Conservation (phyloP, 148 eudicot species). For the Hydrangea macrophylla region DNA sequence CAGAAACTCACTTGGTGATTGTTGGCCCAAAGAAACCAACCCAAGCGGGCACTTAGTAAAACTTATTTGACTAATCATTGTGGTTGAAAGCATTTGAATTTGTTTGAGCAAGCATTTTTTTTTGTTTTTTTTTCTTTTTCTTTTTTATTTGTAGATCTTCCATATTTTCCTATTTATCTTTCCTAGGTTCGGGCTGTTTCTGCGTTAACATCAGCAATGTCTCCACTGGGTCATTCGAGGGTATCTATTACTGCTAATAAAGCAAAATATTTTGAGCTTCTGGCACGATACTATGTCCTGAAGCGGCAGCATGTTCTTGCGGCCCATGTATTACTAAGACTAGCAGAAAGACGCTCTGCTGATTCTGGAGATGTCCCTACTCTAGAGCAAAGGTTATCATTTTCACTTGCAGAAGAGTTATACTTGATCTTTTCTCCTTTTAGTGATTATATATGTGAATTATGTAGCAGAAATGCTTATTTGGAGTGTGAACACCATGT, state of each 20-base stretch:
- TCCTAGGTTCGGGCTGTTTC: conserved; percentile 49
- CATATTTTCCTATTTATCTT: not conserved
- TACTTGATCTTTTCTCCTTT: not conserved
- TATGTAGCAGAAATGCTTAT: not conserved
- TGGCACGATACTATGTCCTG: conserved; percentile 86
- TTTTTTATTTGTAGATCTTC: conserved; percentile 8
- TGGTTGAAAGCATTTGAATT: not conserved
- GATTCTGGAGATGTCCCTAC: conserved; percentile 62
- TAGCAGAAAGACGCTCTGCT: conserved; percentile 78
- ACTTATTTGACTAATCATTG: too few species aligned
- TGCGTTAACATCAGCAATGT: conserved; percentile 30
- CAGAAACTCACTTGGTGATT: too few species aligned
- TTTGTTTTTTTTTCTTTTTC: not conserved
- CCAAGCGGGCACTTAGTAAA: too few species aligned
- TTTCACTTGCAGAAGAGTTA: conserved; percentile 3
- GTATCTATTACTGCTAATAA: conserved; percentile 43
- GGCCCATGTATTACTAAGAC: conserved; percentile 75
- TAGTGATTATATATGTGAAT: not conserved
- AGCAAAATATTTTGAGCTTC: conserved; percentile 80
- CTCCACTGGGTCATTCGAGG: conserved; percentile 44
- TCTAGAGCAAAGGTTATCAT: conserved; percentile 76
- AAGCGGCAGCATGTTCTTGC: conserved; percentile 97
- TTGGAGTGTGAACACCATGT: conserved; percentile 3
- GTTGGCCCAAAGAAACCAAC: too few species aligned
- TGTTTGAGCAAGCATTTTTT: not conserved